phyloP scores from a whole-genome alignment of 345 rosid genomes.

The Eucalyptus leucophloia region DNA sequence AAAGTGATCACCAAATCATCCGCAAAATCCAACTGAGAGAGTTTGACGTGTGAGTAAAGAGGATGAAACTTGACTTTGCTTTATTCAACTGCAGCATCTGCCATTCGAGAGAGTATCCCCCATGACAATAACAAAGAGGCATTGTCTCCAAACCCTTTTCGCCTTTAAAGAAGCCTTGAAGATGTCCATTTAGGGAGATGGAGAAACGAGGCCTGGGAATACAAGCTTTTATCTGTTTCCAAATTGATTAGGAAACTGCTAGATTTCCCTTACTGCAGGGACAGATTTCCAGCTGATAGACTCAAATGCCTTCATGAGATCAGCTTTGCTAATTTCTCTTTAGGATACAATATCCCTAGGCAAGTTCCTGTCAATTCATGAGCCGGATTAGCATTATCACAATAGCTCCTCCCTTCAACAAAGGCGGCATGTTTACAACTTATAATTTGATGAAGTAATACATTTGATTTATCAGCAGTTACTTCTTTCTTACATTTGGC shows the following conservation, averaged over 20 bases:
- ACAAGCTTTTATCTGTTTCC: background rate
- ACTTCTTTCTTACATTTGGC: background rate
- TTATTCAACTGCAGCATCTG: background rate
- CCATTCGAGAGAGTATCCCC: background rate
- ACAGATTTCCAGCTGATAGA: background rate
- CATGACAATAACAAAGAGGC: background rate
- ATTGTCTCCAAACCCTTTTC: background rate
- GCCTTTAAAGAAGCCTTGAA: background rate
- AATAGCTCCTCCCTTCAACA: background rate
- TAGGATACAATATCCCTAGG: background rate
- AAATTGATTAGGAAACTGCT: background rate
- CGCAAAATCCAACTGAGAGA: background rate
- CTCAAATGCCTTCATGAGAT: background rate
- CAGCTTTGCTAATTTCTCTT: background rate
- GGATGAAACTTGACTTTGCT: background rate
- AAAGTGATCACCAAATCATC: background rate
- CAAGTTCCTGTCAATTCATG: background rate
- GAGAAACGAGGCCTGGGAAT: background rate
- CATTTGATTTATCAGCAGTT: background rate
- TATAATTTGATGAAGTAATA: background rate
- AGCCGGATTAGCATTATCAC: background rate
- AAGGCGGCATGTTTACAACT: background rate
- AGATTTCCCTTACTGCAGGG: no score
- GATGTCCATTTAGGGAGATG: background rate
- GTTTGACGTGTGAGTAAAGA: background rate